These are phyloP conservation scores for Coprinopsis strossmayeri DNA, from an alignment of 768 basidiomycete species.

Conservation along the genomic window DNA sequence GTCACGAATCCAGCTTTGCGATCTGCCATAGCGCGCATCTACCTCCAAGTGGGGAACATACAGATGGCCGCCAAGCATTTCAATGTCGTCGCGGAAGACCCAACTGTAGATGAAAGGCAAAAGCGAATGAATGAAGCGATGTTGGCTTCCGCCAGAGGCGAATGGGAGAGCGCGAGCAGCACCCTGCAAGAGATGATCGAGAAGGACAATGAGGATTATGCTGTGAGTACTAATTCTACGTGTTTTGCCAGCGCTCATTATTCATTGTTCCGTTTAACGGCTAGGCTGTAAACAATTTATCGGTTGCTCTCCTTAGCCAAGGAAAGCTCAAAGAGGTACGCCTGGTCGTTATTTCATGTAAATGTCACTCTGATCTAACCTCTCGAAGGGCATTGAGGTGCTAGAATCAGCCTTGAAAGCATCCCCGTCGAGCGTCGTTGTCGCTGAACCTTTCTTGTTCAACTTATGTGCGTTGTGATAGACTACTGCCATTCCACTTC, in stretches of 20 bases:
- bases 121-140: constrained; percentile 63
- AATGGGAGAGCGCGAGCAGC: constrained; percentile 52
- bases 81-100: constrained; percentile 38
- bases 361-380: too few species aligned
- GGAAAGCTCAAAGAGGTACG: constrained; percentile 67
- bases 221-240: constrained; percentile 31
- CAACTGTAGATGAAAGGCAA: constrained; percentile 32
- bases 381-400: constrained; percentile 64
- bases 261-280: constrained; percentile 14
- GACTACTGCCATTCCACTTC: not conserved
- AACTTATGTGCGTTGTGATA: constrained; percentile 59
- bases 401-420: constrained; percentile 55
- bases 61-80: constrained; percentile 55
- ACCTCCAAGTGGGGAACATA: constrained; percentile 69
- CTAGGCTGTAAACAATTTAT: constrained; percentile 68
- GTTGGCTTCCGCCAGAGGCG: constrained; percentile 60
- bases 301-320: constrained; percentile 63
- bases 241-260: not conserved
- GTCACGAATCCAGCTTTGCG: constrained; percentile 48
- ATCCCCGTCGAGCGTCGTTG: constrained; percentile 66
- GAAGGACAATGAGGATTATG: constrained; percentile 53
- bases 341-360: not conserved
- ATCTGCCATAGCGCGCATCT: constrained; percentile 66
- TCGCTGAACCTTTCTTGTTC: constrained; percentile 80
- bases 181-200: constrained; percentile 38